Evolutionary conservation across 1,284 basidiomycete genomes (phyloP), one percentile per base, ranked within the genome.

Genomic region (Hypsizygus ulmarius): DNA sequence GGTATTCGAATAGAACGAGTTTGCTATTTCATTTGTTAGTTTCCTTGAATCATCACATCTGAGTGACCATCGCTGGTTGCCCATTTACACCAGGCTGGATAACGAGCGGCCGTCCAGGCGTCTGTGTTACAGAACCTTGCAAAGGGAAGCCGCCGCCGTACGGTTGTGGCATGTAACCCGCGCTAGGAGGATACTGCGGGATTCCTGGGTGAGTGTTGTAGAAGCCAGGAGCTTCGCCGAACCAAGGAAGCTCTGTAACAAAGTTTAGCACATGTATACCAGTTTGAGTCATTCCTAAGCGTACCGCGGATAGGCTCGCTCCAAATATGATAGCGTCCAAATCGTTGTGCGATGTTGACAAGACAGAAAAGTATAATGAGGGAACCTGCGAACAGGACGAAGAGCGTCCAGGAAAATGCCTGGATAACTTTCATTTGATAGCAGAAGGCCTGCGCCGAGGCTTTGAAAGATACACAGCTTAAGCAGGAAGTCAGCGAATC

Each of bases 341-440:
- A 67, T 47, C 61, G 59, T 47, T 75, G 67, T 21, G 74, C 75
- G 49, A 66, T 68, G 28, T 50, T 54, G 21, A 71, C 64, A 25
- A 77, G 66, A 39, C 60, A 45, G 51, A 69, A 50, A 39, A 72
- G 64, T 35, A 71, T 64, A 43, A 61, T 43, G 45, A 67, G 59
- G 12, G 75, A 82, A 40, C 74, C 52, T 11, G 66, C 59, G 73
- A 81, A 79, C 39, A 82, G 59, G 45, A 71, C 71, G 58, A 90
- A 90, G 45, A 79, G 68, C 60, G 79, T 72, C 87, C 88, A 90
- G 0, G 87, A 89, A 62, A 90, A 81, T 1, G 84, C 86, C 56
- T 88, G 78, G 32, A 87, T 74, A 45, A 82, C 80, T 63, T 84
- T 87, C 81, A 88, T 86, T 59, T 88, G 78, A 62, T 87, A 84